Percentiles rank a stretch among this genome's conserved stretches.
These are phyloP conservation scores for Leccinellum rugosiceps DNA, from an alignment of 768 basidiomycete genomes.

Conservation along the genomic window DNA sequence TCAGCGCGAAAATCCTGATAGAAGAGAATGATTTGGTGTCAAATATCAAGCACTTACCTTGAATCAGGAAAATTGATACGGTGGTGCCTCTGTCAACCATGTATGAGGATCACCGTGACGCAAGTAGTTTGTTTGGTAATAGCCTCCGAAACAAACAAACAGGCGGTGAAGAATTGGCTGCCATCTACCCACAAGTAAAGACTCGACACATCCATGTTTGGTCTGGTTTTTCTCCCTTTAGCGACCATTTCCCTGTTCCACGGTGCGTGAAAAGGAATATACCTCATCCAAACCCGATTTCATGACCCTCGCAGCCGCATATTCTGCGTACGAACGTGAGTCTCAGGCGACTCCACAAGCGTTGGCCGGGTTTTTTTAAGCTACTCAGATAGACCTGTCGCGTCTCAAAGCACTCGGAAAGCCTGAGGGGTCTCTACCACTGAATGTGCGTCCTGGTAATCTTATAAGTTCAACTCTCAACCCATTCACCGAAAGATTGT, in stretches of 20 bases:
- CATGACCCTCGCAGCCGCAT: constrained; percentile 51
- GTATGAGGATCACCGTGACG: neutral
- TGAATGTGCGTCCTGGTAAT: constrained; percentile 44
- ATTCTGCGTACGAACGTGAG: constrained; percentile 78
- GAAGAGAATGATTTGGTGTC: too few species aligned
- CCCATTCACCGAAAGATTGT: constrained; percentile 47
- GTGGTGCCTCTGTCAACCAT: neutral
- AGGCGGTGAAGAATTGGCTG: neutral
- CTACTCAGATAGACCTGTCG: constrained; percentile 55
- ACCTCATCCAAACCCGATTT: neutral
- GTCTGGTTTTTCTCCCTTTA: constrained; percentile 43
- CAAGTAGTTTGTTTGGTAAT: constrained; percentile 14
- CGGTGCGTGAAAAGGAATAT: constrained; percentile 35
- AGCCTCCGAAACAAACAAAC: constrained; percentile 6
- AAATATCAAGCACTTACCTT: neutral
- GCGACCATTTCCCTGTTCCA: constrained; percentile 52
- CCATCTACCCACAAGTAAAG: neutral
- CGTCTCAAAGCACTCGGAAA: constrained; percentile 71
- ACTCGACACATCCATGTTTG: constrained; percentile 36
- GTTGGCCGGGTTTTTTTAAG: neutral
- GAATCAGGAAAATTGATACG: neutral
- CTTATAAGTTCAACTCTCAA: neutral
- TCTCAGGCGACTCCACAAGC: constrained; percentile 22
- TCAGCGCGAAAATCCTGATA: neutral
- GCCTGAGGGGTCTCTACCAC: constrained; percentile 64